Percentiles rank a stretch among this genome's conserved stretches.
phyloP scores from a whole-genome alignment of 2,329 filamentous ascomycete genomes.

The Diaporthe sp. region DNA sequence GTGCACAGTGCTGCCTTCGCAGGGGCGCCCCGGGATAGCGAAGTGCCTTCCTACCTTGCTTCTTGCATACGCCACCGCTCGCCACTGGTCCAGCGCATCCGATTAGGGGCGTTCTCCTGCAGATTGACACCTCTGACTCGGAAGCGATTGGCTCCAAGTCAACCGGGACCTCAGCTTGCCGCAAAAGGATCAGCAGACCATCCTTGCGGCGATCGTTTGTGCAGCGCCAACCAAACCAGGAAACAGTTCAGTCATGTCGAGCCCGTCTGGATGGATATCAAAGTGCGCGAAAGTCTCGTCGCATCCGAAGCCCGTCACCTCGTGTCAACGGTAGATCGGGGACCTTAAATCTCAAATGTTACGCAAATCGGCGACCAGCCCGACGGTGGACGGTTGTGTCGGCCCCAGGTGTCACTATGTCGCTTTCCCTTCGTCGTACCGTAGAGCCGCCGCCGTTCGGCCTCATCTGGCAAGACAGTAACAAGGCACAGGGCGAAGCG shows the following conservation, averaged over 20 bases:
- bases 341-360: conserved; percentile 18
- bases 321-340: conserved; percentile 24
- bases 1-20: neutral
- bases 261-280: neutral
- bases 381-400: conserved; percentile 7
- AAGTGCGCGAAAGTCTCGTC: neutral
- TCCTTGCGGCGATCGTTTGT: conserved; percentile 28
- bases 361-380: conserved; percentile 32
- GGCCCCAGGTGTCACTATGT: conserved; percentile 20
- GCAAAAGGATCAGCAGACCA: conserved; percentile 29
- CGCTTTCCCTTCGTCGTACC: conserved; percentile 4
- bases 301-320: neutral
- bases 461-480: conserved; percentile 27
- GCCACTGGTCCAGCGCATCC: conserved; percentile 25
- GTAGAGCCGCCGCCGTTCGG: conserved; percentile 1
- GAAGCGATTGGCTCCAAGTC: conserved; percentile 25
- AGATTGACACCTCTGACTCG: conserved; percentile 25
- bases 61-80: conserved; percentile 16
- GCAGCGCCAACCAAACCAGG: conserved; percentile 18
- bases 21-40: conserved; percentile 19
- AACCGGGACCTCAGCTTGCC: conserved; percentile 32
- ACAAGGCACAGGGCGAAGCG: neutral
- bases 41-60: conserved; percentile 30
- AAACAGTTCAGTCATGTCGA: conserved; percentile 10
- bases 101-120: conserved; percentile 22